phyloP scores from a whole-genome alignment of 1,284 basidiomycete species.

The Leccinum fuscescens region DNA sequence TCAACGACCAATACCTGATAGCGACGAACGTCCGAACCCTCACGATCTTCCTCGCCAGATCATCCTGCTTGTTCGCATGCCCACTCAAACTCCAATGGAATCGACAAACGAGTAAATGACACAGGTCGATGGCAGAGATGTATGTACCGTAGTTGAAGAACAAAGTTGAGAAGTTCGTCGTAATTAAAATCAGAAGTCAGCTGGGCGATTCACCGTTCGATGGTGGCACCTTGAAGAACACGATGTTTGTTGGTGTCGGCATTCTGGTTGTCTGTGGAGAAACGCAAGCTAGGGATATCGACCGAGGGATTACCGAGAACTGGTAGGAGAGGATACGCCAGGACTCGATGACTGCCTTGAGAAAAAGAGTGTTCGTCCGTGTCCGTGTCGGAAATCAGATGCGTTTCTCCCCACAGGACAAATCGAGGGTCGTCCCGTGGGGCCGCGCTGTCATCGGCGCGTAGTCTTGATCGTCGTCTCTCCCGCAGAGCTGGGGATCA shows the following conservation, averaged over 20 bases:
- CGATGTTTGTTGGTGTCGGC: conserved; percentile 35
- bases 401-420: conserved; percentile 80
- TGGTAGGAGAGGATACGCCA: conserved; percentile 43
- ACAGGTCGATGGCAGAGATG: conserved; percentile 71
- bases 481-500: no score
- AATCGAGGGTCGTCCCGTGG: no score
- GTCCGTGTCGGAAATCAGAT: conserved; percentile 31
- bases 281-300: conserved; percentile 36
- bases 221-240: conserved; percentile 79
- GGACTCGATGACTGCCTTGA: conserved; percentile 50
- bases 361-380: conserved; percentile 50
- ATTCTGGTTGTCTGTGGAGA: conserved; percentile 19
- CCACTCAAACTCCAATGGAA: conserved; percentile 80
- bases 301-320: conserved; percentile 28
- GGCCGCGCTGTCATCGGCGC: no score
- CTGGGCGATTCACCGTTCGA: conserved; percentile 88
- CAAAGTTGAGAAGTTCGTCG: conserved; percentile 80
- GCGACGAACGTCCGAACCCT: conserved; percentile 85
- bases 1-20: conserved; percentile 82
- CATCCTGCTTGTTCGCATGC: conserved; percentile 51
- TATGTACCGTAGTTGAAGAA: conserved; percentile 49
- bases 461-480: no score
- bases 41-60: conserved; percentile 70
- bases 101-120: conserved; percentile 74
- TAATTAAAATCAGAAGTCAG: conserved; percentile 81